Conservation (phyloP, 176 grass and related monocot genomes). For the Carex kokanica region DNA sequence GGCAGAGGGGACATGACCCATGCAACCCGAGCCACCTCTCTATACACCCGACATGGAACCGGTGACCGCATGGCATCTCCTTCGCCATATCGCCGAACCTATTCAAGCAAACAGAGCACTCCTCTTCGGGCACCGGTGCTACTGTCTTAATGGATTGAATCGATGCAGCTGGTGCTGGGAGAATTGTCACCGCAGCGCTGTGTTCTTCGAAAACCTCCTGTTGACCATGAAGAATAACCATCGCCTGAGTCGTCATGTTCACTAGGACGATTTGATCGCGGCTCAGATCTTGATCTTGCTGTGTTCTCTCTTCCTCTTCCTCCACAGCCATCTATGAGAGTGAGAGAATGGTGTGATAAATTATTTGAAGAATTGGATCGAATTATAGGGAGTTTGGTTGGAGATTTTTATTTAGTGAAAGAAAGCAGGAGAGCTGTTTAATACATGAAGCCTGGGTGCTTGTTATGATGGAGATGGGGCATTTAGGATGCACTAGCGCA, state of each 20-base stretch:
- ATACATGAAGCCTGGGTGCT: neutral
- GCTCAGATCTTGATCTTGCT: neutral
- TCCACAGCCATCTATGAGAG: neutral
- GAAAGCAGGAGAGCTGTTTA: neutral
- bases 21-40: slow-evolving; percentile 68
- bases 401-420: slow-evolving; percentile 25
- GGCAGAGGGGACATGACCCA: slow-evolving; percentile 66
- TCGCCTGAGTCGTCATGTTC: slow-evolving; percentile 20
- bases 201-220: slow-evolving; percentile 6
- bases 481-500: neutral
- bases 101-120: slow-evolving; percentile 68
- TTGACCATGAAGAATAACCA: slow-evolving; percentile 11
- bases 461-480: neutral
- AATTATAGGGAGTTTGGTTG: neutral
- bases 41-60: slow-evolving; percentile 71
- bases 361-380: neutral
- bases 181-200: slow-evolving; percentile 22
- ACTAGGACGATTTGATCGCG: slow-evolving; percentile 11
- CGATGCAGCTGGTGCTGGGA: slow-evolving; percentile 54
- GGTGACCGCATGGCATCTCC: slow-evolving; percentile 82
- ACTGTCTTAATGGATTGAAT: slow-evolving; percentile 64
- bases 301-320: neutral
- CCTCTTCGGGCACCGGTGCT: slow-evolving; percentile 16
- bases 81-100: slow-evolving; percentile 32
- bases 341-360: neutral